A percentile compares a stretch with the other conserved stretches of the same genome.
phyloP scores from a whole-genome alignment of 495 filamentous ascomycete species.

The Penicillium chermesinum region DNA sequence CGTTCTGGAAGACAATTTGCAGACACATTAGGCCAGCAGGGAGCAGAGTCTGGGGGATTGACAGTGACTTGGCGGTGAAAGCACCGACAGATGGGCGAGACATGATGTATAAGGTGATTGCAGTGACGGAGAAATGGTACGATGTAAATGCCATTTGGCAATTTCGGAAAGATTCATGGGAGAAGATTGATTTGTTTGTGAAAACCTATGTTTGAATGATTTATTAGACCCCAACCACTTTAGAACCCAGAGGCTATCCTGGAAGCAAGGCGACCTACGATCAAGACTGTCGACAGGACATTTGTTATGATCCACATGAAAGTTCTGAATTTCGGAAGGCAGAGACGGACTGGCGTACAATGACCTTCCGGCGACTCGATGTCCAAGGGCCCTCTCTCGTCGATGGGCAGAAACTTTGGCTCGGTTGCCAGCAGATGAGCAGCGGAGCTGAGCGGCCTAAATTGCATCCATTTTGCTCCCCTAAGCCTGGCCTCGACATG shows the following conservation, averaged over 20 bases:
- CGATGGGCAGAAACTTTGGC: neutral
- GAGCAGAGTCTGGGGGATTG: constrained; percentile 56
- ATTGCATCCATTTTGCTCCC: neutral
- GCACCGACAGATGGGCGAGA: constrained; percentile 57
- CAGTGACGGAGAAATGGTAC: constrained; percentile 71
- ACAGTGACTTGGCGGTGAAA: constrained; percentile 53
- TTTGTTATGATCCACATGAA: neutral
- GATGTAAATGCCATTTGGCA: constrained; percentile 65
- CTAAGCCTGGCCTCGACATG: neutral
- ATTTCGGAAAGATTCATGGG: constrained; percentile 57
- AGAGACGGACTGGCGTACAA: neutral
- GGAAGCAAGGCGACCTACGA: neutral
- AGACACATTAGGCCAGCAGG: constrained; percentile 62
- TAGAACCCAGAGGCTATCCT: too few relatives aligned
- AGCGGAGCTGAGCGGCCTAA: neutral
- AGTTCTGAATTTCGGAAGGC: neutral
- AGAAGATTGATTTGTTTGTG: constrained; percentile 72
- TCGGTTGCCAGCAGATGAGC: neutral
- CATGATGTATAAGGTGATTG: constrained; percentile 56
- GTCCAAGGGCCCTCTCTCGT: neutral
- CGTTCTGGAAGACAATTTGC: constrained; percentile 71
- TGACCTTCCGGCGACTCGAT: neutral
- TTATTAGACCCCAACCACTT: too few relatives aligned
- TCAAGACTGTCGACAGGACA: neutral
- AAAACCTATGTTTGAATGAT: too few relatives aligned